A percentile compares a stretch with the other conserved stretches of the same genome.
Evolutionary conservation across 2,329 filamentous ascomycete species (phyloP).

Genomic region (Myriosclerotinia duriaeana): DNA sequence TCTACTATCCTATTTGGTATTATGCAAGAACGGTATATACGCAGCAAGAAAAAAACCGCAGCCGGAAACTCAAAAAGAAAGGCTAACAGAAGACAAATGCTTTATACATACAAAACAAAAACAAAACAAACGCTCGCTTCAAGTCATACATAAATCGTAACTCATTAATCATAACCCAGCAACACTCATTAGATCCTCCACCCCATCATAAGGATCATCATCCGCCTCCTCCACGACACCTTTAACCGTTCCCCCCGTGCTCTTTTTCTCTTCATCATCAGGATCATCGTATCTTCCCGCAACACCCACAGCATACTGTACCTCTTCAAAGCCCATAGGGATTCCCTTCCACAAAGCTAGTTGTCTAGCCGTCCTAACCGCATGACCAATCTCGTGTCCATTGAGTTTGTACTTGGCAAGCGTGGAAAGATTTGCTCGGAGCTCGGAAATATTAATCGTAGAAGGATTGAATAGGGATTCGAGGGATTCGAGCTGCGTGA

Average conservation of each 20-base stretch:
- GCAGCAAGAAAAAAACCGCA: background rate
- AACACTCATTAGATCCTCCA: slow-evolving; percentile 23
- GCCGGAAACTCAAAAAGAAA: background rate
- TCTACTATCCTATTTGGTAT: background rate
- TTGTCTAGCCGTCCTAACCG: slow-evolving; percentile 24
- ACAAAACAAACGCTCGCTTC: background rate
- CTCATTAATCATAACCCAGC: slow-evolving; percentile 13
- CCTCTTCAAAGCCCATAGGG: slow-evolving; percentile 17
- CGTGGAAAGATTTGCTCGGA: slow-evolving; percentile 8
- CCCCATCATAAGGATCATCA: slow-evolving; percentile 15
- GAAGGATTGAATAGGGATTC: slow-evolving; percentile 26
- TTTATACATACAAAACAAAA: background rate
- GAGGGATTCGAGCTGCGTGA: slow-evolving; percentile 45
- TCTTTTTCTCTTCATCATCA: slow-evolving; percentile 1
- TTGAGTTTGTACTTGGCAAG: slow-evolving; percentile 19
- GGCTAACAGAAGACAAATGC: background rate
- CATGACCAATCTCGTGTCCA: slow-evolving; percentile 23
- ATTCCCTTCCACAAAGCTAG: slow-evolving; percentile 22
- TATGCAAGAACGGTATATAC: slow-evolving; percentile 19
- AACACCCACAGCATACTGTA: slow-evolving; percentile 10
- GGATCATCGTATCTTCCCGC: background rate
- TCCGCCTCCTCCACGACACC: background rate
- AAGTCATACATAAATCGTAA: slow-evolving; percentile 9
- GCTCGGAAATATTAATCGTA: slow-evolving; percentile 18
- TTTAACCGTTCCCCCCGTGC: background rate